Percentiles rank a stretch among this genome's conserved stretches.
Conservation (phyloP, 1,139 yeast species). For the Yamadazyma epiphylla region DNA sequence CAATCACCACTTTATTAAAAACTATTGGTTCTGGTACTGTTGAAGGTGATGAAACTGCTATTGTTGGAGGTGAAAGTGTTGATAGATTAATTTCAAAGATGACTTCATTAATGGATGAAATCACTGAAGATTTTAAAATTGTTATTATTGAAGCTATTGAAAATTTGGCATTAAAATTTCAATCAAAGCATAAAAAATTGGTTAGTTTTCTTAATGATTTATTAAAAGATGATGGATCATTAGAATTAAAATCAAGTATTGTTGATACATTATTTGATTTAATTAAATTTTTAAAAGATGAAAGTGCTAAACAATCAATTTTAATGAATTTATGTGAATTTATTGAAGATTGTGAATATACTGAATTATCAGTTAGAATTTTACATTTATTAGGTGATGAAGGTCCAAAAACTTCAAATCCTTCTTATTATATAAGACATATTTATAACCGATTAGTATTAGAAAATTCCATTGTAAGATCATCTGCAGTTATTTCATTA, state of each 20-base stretch:
- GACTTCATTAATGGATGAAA: slow-evolving; percentile 87
- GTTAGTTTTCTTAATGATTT: slow-evolving; percentile 78
- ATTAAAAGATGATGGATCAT: slow-evolving; percentile 87
- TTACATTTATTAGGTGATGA: slow-evolving; percentile 89
- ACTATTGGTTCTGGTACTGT: slow-evolving; percentile 77
- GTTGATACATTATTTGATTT: slow-evolving; percentile 89
- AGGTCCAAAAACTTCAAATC: slow-evolving; percentile 85
- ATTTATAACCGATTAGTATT: slow-evolving; percentile 94
- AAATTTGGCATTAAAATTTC: slow-evolving; percentile 88
- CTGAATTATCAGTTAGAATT: slow-evolving; percentile 88
- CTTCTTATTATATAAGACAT: slow-evolving; percentile 90
- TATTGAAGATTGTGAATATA: slow-evolving; percentile 96
- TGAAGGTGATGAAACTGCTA: slow-evolving; percentile 24
- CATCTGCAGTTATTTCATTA: slow-evolving; percentile 91
- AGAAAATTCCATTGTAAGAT: slow-evolving; percentile 91
- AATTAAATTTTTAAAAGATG: slow-evolving; percentile 77
- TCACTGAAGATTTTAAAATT: slow-evolving; percentile 91
- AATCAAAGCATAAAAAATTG: slow-evolving; percentile 81
- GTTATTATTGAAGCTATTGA: slow-evolving; percentile 94
- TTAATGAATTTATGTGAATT: slow-evolving; percentile 90
- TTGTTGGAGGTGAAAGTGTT: slow-evolving; percentile 59
- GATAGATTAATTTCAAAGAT: slow-evolving; percentile 86
- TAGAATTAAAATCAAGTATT: slow-evolving; percentile 77
- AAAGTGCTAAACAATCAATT: slow-evolving; percentile 73
- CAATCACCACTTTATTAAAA: slow-evolving; percentile 91